Evolutionary conservation across 805 yeast species (phyloP), one percentile per base, ranked within the genome.

Genomic region (Saccharomycopsis sp.): DNA sequence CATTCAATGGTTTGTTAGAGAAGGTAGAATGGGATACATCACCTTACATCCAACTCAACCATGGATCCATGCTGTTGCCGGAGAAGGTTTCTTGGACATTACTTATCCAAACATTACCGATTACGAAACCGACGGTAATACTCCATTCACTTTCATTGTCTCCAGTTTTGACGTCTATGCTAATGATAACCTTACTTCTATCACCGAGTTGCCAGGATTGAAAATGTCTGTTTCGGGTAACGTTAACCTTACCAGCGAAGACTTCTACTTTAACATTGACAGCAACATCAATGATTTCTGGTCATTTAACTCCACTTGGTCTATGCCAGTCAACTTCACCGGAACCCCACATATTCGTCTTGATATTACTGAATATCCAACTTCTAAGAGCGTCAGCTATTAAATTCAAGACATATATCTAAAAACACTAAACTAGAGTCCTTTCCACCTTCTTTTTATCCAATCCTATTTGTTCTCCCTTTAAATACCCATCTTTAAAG

Each of bases 21-120:
- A 60, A 22, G 61, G 61, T 52, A 60, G 63, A 60, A 60, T 57
- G 38, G 63, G 63, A 19, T 60, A 57, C 57, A 60, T 60, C 52
- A 60, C 41, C 19, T 53, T 60, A 14, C 53, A 53, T 19, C 54
- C 63, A 3, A 57, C 54, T 25, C 60, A 60, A 34, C 58, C 61
- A 1, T 55, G 56, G 54, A 60, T 60, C 56, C 58, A 55, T 20
- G 63, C 63, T 24, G 52, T 53, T 12, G 63, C 63, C 20, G 63
- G 63, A 23, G 63, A 60, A 50, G 61, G 60, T 19, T 50, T 19
- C 25, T 50, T 50, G 53, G 62, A 59, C 17, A 59, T 59, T 53
- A 54, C 60, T 15, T 59, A 52, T 35, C 57, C 57, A 3, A 59
- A 59, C 22, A 54, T 59, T 14, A 59, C 62, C 23, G 56, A 50